Base-by-base conservation (phyloP, 805 yeast species). In the Myxozyma melibiosi region DNA sequence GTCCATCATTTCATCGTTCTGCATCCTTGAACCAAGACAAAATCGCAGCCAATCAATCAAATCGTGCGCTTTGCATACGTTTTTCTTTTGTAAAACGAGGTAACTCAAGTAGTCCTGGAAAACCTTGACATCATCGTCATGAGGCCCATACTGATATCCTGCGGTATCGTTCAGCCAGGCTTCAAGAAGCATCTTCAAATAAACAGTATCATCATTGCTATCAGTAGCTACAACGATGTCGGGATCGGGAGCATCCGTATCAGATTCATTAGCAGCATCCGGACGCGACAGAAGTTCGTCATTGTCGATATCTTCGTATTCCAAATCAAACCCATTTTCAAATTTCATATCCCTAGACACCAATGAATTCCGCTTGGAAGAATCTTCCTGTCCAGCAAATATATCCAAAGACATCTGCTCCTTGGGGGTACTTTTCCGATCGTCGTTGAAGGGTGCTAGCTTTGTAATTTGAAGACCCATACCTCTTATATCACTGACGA, bases 401-500 rank as follows among this genome's bases (percentile, higher is more conserved):
- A 4, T 25, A 27, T 13, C 16, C 25, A 14, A 9, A 7, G 4
- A n/a, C 46, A 8, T 34, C 42, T 42, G 52, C 14, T 31, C 22
- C 25, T 4, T 13, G 24, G 24, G 18, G 9, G 6, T 28, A 25
- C 14, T 13, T 1, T 16, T 7, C 24, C 5, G 18, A 24, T 25
- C n/a, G 14, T 4, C 16, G 31, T 16, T 3, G 38, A 16, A 14
- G 35, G 35, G 14, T 6, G 14, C 22, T 11, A 91, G 74, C 62
- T 82, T 82, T 6, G 79, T 77, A 72, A 90, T 76, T 27, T 84
- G 86, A 1, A 92, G 75, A 0, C 95, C 85, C 2, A 92, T 72
- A 0, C 97, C 97, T 47, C 97, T 73, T 8, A 91, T 70, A 35
- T 89, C 96, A 13, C 68, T 67, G 0, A 88, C 85, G 0, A 85